Base-by-base conservation (phyloP, 495 filamentous ascomycete species). In the Trichoderma reesei region DNA sequence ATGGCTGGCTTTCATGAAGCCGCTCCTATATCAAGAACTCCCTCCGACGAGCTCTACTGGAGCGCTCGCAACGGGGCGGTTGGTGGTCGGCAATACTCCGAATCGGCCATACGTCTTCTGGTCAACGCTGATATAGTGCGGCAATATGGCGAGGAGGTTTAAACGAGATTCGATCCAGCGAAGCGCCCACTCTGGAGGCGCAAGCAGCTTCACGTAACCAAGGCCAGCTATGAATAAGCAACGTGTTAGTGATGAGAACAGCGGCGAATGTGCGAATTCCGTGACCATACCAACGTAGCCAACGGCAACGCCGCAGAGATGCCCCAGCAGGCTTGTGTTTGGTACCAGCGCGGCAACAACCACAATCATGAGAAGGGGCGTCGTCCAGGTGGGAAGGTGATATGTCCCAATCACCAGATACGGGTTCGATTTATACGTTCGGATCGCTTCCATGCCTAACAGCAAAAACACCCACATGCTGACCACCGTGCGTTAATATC, bases 31-130 rank as follows among this genome's bases (percentile, higher is more conserved):
- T 61, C 16, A 61, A 61, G 59, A 39, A 39, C 26, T 64, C 7
- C n/a, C 51, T 18, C 44, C 63, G 3, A 64, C 63, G 0, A 65
- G 63, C 10, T 59, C 54, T 7, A n/a, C 33, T 26, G 63, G 41
- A 9, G 39, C 51, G 39, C 54, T 36, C 7, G 37, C 70, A 59
- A 81, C 81, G 16, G 69, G 67, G 3, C 73, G 64, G 54, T 73
- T 76, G 37, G 77, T 79, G 0, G 85, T 84, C 2, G 92, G 92
- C 26, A 97, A 76, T 18, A 97, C 90, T 0, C 92, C 92, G 70
- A 93, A 96, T 59, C 92, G 82, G n/a, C 92, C 92, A 70, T 91
- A 95, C n/a, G 89, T 95, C 82, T 95, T 96, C 72, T 96, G 92
- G 70, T 97, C 92, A 13, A 97, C 85, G 20, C 88, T 92, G 16